These are phyloP conservation scores for Syncephalastrum monosporum DNA, from an alignment of 371 early-diverging fungal genomes.

Conservation along the genomic window DNA sequence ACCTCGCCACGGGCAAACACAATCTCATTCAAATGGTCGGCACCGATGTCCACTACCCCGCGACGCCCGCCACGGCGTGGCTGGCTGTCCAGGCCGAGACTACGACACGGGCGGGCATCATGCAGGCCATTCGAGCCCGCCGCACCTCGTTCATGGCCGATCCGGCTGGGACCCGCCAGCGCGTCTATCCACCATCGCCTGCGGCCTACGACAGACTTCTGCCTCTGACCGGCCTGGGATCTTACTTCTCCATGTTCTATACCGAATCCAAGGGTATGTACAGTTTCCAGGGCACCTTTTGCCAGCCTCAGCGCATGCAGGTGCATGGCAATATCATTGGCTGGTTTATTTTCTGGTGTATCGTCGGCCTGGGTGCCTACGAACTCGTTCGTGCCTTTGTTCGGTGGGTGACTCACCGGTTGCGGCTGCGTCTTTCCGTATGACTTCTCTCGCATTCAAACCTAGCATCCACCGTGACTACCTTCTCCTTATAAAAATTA, in stretches of 20 bases:
- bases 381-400: conserved; percentile 21
- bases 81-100: conserved; percentile 57
- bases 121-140: conserved; percentile 60
- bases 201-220: conserved; percentile 37
- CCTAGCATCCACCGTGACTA: too few species aligned
- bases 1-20: conserved; percentile 47
- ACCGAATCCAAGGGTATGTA: conserved; percentile 64
- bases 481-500: too few species aligned
- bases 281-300: conserved; percentile 69
- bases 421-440: too few species aligned
- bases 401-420: too few species aligned
- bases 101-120: conserved; percentile 44
- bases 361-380: conserved; percentile 32
- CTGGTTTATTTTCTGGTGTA: conserved; percentile 63
- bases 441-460: too few species aligned
- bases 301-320: conserved; percentile 48
- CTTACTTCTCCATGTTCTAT: conserved; percentile 65
- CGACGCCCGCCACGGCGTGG: conserved; percentile 60
- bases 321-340: conserved; percentile 52
- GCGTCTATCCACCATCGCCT: conserved; percentile 47
- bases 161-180: conserved; percentile 63
- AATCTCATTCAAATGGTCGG: conserved; percentile 62
- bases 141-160: conserved; percentile 70
- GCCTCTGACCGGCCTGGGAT: conserved; percentile 54
- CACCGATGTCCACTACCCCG: conserved; percentile 70